phyloP scores from a whole-genome alignment of 2,329 filamentous ascomycete species.

The Tetracladium maxilliforme region DNA sequence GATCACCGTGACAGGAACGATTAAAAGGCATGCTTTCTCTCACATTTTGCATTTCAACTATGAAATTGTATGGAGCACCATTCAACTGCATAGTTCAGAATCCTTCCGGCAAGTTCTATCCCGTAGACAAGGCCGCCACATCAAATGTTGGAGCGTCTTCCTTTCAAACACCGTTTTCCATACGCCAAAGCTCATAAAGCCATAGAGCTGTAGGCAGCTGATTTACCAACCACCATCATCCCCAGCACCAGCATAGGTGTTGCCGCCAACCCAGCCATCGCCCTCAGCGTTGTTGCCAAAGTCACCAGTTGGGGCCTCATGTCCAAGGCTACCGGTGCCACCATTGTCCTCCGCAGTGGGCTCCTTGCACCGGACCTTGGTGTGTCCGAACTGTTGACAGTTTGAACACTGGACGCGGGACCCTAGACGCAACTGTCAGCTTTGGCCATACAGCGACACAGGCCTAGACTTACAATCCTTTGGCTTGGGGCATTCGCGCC shows the following conservation, averaged over 20 bases:
- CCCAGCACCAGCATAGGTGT: constrained; percentile 2
- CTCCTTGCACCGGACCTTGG: constrained; percentile 21
- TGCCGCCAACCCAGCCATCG: constrained; percentile 1
- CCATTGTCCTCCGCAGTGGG: constrained; percentile 10
- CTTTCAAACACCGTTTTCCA: too few relatives aligned
- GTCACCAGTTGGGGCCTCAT: constrained; percentile 4
- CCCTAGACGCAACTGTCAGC: constrained; percentile 13
- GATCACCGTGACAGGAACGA: too few relatives aligned
- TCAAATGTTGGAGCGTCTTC: too few relatives aligned
- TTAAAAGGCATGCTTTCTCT: too few relatives aligned
- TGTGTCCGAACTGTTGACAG: constrained; percentile 29
- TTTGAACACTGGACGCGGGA: constrained; percentile 43
- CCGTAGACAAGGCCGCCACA: too few relatives aligned
- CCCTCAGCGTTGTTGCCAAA: constrained; percentile 7
- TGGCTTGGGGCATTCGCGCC: constrained; percentile 43
- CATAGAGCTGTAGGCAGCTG: constrained; percentile 1
- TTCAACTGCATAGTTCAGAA: too few relatives aligned
- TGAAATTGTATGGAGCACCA: too few relatives aligned
- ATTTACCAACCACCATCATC: constrained; percentile 3
- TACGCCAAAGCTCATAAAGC: constrained; percentile 3
- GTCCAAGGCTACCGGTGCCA: constrained; percentile 6
- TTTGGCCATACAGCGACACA: constrained; percentile 6
- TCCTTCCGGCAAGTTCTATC: too few relatives aligned
- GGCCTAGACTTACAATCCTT: constrained; percentile 28
- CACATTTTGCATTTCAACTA: too few relatives aligned